Percentiles rank a stretch among this genome's conserved stretches.
Evolutionary conservation across 768 basidiomycete species (phyloP).

Genomic region (Lactarius trivialis): DNA sequence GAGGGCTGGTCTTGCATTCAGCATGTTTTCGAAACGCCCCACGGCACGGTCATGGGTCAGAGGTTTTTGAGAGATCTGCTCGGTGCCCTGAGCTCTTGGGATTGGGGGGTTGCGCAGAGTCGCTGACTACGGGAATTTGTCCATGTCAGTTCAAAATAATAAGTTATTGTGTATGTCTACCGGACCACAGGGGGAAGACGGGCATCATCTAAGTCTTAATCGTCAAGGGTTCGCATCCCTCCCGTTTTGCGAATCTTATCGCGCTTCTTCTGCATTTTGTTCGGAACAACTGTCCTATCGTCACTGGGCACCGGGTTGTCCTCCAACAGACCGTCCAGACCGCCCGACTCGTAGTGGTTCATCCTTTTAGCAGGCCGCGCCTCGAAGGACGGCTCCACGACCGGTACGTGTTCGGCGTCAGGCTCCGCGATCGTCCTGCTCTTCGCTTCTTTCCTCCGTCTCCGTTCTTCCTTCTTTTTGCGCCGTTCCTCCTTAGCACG

Average conservation of each 20-base stretch:
- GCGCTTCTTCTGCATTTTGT: slow-evolving; percentile 3
- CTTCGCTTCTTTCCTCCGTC: slow-evolving; percentile 25
- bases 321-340: neutral
- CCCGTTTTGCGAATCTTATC: slow-evolving; percentile 1
- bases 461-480: slow-evolving; percentile 32
- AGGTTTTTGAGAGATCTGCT: slow-evolving; percentile 4
- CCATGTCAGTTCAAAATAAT: slow-evolving; percentile 3
- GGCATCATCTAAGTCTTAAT: neutral
- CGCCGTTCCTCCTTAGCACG: slow-evolving; percentile 24
- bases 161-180: slow-evolving; percentile 8
- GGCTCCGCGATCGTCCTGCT: slow-evolving; percentile 6
- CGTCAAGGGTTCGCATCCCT: neutral
- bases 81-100: neutral
- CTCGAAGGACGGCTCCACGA: neutral
- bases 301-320: neutral
- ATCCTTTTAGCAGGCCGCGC: slow-evolving; percentile 27
- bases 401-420: neutral
- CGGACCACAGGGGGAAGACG: neutral
- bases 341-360: slow-evolving; percentile 30
- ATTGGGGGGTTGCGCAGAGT: neutral
- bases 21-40: slow-evolving; percentile 11
- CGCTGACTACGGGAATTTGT: neutral
- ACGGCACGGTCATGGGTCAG: slow-evolving; percentile 7
- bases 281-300: neutral
- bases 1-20: slow-evolving; percentile 11